Conservation (phyloP, 768 basidiomycete species). For the Pilatotrama ljubarskyi region DNA sequence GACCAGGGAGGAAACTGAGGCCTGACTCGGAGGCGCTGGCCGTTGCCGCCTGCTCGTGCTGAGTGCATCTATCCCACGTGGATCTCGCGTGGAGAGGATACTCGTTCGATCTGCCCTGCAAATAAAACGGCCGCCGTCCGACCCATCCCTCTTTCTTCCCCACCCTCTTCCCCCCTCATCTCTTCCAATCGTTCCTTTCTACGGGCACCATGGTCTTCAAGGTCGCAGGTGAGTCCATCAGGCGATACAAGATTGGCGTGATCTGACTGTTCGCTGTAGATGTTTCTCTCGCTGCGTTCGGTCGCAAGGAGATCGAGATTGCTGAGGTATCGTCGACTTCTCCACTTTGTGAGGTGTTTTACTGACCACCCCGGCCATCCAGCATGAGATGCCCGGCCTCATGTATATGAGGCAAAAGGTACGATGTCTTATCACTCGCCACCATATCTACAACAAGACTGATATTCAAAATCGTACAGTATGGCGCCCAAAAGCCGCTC, state of each 20-base stretch:
- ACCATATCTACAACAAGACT: background rate
- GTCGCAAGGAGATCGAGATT: constrained; percentile 99
- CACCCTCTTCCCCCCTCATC: constrained; percentile 30
- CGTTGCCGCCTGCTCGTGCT: background rate
- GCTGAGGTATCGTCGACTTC: constrained; percentile 72
- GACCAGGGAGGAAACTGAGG: background rate
- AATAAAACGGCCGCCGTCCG: constrained; percentile 27
- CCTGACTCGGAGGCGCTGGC: background rate
- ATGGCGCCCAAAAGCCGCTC: constrained; percentile 79
- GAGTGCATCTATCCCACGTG: constrained; percentile 5
- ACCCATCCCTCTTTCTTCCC: constrained; percentile 21
- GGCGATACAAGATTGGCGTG: background rate
- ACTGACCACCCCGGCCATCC: constrained; percentile 10
- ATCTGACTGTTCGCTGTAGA: constrained; percentile 45
- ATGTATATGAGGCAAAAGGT: constrained; percentile 92
- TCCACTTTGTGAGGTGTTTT: constrained; percentile 1
- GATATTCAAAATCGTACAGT: constrained; percentile 43
- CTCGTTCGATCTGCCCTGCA: constrained; percentile 16
- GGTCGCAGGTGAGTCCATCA: constrained; percentile 66
- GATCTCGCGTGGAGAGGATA: constrained; percentile 20
- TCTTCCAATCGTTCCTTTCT: constrained; percentile 19
- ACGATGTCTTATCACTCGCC: constrained; percentile 16
- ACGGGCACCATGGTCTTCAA: constrained; percentile 73
- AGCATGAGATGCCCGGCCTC: constrained; percentile 96
- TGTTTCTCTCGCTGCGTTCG: constrained; percentile 97